Base-by-base conservation (phyloP, 371 early-diverging fungal species). In the Actinomucor elegans region DNA sequence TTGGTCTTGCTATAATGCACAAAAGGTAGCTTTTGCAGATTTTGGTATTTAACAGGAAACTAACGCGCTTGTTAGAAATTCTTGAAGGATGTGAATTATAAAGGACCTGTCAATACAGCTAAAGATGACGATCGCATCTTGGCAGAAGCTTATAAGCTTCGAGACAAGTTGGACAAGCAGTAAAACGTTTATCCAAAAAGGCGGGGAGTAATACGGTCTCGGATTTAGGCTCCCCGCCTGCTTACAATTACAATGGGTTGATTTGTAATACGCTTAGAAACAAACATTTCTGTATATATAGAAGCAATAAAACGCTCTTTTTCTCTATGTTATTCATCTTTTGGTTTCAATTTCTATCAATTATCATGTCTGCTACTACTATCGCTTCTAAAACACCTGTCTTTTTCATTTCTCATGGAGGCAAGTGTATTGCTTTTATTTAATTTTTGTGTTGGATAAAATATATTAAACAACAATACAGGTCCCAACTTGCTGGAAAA, bases 401-500 rank as follows among this genome's bases (percentile, higher is more conserved):
- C 2, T 76, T 73, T 20, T 76, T 60, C 42, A 49, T 75, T 24
- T 71, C 73, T 23, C 72, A 75, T 46, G 73, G 79, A 48, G 73
- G 79, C 66, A 65, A 33, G 4, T 36, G n/a, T n/a, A n/a, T 9
- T 28, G 42, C 8, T 28, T 29, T 43, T 20, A 11, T 37, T 36
- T 32, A 8, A 14, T 6, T 18, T 32, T 32, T 26, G 33, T 36
- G 33, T 36, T 59, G 52, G 52, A 21, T 28, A 35, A 26, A 34
- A 11, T 12, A 11, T 7, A 23, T 48, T 55, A 56, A 53, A 42
- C 36, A 59, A 24, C 15, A 34, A 52, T 52, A 17, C 48, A 68
- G 83, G 83, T n/a, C 82, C 84, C 34, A 81, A 66, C 23, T 55
- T 83, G 11, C 64, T 83, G 10, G 81, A 80, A 37, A 59, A 77